Evolutionary conservation across 2,329 filamentous ascomycete species (phyloP).

Genomic region (Ophiostoma fasciatum): DNA sequence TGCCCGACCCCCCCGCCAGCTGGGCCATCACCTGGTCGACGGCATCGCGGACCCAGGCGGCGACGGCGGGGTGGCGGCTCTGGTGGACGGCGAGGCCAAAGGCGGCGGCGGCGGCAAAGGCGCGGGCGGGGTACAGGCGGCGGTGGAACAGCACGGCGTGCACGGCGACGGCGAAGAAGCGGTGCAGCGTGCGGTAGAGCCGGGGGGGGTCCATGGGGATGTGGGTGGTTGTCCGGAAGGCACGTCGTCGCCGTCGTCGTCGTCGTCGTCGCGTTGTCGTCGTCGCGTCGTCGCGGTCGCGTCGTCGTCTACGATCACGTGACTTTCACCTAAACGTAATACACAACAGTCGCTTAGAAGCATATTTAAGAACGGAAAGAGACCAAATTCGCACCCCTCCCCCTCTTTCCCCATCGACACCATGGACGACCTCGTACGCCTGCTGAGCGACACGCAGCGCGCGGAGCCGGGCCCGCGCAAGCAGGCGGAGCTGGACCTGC

Average conservation of each 20-base stretch:
- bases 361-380: too few species aligned
- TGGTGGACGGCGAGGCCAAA: conserved; percentile 78
- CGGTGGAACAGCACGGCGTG: conserved; percentile 82
- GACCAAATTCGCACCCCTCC: too few species aligned
- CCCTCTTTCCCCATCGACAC: conserved; percentile 9
- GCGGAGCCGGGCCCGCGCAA: conserved; percentile 62
- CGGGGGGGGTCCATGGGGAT: conserved; percentile 23
- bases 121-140: conserved; percentile 57
- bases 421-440: conserved; percentile 86
- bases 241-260: too few species aligned
- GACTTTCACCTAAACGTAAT: too few species aligned
- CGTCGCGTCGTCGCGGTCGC: neutral
- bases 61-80: conserved; percentile 72
- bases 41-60: conserved; percentile 72
- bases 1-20: conserved; percentile 37
- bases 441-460: conserved; percentile 78
- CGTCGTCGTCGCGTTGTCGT: too few species aligned
- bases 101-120: conserved; percentile 66
- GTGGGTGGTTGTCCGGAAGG: too few species aligned
- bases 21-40: conserved; percentile 57
- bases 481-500: conserved; percentile 72
- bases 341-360: neutral
- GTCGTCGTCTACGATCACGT: too few species aligned
- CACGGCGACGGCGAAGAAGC: conserved; percentile 68
- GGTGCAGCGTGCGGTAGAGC: conserved; percentile 55